Evolutionary conservation across 345 rosid genomes (phyloP).

Genomic region (Ceriops tagal): DNA sequence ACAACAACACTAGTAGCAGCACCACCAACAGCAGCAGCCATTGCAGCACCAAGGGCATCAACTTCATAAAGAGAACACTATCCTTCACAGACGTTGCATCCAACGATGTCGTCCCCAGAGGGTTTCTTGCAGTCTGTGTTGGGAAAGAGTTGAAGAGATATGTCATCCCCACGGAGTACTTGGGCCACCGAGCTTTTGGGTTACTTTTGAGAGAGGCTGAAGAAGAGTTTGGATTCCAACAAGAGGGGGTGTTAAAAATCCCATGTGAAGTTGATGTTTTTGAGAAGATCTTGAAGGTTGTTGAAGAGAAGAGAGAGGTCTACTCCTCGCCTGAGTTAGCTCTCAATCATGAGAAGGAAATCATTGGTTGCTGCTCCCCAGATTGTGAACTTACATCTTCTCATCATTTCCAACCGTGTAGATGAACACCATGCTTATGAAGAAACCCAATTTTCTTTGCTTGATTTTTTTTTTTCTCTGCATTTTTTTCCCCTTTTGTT

Average conservation of each 20-base stretch:
- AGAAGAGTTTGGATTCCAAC: slow-evolving; percentile 32
- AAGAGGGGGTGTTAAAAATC: slow-evolving; percentile 35
- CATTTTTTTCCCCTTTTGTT: no score
- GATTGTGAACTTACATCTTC: slow-evolving; percentile 42
- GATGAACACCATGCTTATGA: slow-evolving; percentile 19
- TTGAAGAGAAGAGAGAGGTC: slow-evolving; percentile 42
- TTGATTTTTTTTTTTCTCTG: no score
- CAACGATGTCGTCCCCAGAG: slow-evolving; percentile 21
- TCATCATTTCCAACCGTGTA: slow-evolving; percentile 51
- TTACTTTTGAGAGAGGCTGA: slow-evolving; percentile 21
- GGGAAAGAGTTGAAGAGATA: slow-evolving; percentile 29
- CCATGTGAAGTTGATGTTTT: slow-evolving; percentile 61
- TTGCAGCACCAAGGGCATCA: slow-evolving; percentile 20
- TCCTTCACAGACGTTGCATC: slow-evolving; percentile 19
- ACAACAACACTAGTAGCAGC: background rate
- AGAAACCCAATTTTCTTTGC: no score
- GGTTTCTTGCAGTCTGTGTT: slow-evolving; percentile 24
- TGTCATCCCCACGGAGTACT: slow-evolving; percentile 23
- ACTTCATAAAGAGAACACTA: slow-evolving; percentile 28
- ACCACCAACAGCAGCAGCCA: background rate
- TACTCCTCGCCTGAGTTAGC: slow-evolving; percentile 31
- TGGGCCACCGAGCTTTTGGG: slow-evolving; percentile 25
- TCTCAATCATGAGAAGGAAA: slow-evolving; percentile 23
- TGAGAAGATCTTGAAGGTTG: slow-evolving; percentile 48
- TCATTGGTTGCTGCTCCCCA: slow-evolving; percentile 27